Base-by-base conservation (phyloP, 306 rosid genomes). In the Prunus dulcis region DNA sequence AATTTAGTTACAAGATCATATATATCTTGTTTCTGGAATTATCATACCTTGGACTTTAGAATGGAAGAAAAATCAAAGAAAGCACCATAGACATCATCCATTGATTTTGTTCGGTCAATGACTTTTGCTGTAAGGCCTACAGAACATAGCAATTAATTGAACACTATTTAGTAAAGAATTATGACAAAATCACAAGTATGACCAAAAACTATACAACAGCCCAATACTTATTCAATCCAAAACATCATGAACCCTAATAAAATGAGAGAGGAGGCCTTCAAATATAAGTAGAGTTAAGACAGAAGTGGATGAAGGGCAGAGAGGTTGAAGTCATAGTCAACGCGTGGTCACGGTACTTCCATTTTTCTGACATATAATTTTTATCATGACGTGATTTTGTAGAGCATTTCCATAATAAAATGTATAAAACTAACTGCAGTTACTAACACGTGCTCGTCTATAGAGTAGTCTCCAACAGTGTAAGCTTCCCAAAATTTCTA, bases 51-150 rank as follows among this genome's bases (percentile, higher is more conserved):
- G 62, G 88, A 83, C 83, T 91, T 85, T 63, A 95, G 64, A 85
- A 89, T 73, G 64, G 83, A 84, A 67, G 99, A 85, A 79, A 95
- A 95, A 84, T 95, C 99, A 79, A 76, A 88, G 91, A 95, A 95
- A 78, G 97, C 92, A 65, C 91, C 91, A 65, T 95, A 95, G 86
- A 95, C 96, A 73, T 95, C 99, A 45, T 91, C 85, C 76, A 89
- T 87, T n/a, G 91, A 89, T 69, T 85, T 85, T 52, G 99, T 95
- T 79, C 88, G 91, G 81, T 92, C 89, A 81, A 95, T 89, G 75
- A 95, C 82, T 84, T 95, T 95, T 62, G 99, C 97, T 64, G 99
- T 95, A 75, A 95, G 93, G 86, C 99, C 99, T 95, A 62, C 9
- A 80, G 77, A 79, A 64, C 47, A 76, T 64, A 82, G 80, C 62